phyloP scores from a whole-genome alignment of 495 filamentous ascomycete genomes.

The Daldinia loculata region DNA sequence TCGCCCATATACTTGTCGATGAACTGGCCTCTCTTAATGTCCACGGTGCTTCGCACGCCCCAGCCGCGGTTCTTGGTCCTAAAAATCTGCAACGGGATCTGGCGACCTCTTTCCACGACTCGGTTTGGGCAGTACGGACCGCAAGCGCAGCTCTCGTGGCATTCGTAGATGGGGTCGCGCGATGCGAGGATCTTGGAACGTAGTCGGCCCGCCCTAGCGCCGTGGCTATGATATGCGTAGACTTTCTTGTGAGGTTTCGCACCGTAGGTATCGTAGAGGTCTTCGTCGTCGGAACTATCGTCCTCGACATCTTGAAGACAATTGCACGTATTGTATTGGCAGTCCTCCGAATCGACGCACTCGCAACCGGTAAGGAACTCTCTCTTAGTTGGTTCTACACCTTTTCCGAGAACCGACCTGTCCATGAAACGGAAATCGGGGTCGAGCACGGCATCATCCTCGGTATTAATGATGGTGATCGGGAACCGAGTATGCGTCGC shows the following conservation, averaged over 20 bases:
- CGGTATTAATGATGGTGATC: slow-evolving; percentile 59
- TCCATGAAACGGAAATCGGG: slow-evolving; percentile 65
- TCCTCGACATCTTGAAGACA: slow-evolving; percentile 63
- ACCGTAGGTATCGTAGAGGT: slow-evolving; percentile 6
- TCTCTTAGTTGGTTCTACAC: slow-evolving; percentile 55
- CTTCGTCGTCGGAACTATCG: slow-evolving; percentile 39
- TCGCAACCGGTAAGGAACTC: slow-evolving; percentile 65
- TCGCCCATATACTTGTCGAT: slow-evolving; percentile 91
- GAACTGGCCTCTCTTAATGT: slow-evolving; percentile 81
- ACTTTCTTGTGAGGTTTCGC: slow-evolving; percentile 40
- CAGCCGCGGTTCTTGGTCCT: slow-evolving; percentile 80
- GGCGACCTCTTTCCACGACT: slow-evolving; percentile 80
- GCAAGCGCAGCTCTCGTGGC: slow-evolving; percentile 77
- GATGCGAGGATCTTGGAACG: slow-evolving; percentile 58
- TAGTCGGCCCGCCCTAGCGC: slow-evolving; percentile 53
- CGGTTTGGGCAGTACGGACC: slow-evolving; percentile 74
- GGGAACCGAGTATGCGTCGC: slow-evolving; percentile 50
- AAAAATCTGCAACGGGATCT: slow-evolving; percentile 82
- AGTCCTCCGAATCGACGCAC: slow-evolving; percentile 56
- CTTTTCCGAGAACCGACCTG: slow-evolving; percentile 51
- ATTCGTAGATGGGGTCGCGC: slow-evolving; percentile 81
- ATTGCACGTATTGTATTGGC: slow-evolving; percentile 58
- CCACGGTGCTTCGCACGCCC: slow-evolving; percentile 75
- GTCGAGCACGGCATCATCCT: slow-evolving; percentile 54
- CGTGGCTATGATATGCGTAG: slow-evolving; percentile 57